Evolutionary conservation across 805 yeast genomes (phyloP).

Genomic region (Scheffersomyces spartinae): DNA sequence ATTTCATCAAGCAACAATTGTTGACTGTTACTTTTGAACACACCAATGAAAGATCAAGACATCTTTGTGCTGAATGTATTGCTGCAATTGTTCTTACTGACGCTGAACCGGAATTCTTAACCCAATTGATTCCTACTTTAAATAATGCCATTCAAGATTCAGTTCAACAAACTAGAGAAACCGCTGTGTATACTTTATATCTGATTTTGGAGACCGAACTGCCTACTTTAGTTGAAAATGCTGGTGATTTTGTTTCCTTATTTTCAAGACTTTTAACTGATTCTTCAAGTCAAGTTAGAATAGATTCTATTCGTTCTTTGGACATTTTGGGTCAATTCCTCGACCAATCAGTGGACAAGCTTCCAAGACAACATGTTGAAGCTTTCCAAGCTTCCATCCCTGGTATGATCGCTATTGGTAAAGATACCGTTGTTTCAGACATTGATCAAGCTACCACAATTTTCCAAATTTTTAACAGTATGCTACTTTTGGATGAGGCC

Average conservation of each 20-base stretch:
- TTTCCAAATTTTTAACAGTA: conserved; percentile 76
- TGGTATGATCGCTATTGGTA: conserved; percentile 68
- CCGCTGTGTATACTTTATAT: conserved; percentile 69
- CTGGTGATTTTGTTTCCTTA: conserved; percentile 58
- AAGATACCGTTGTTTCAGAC: conserved; percentile 55
- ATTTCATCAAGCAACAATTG: conserved; percentile 53
- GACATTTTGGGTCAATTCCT: conserved; percentile 57
- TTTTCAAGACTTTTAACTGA: conserved; percentile 57
- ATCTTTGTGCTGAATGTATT: conserved; percentile 80
- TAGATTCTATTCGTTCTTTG: conserved; percentile 72
- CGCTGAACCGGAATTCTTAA: conserved; percentile 52
- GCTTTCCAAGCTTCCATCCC: conserved; percentile 63
- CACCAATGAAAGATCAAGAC: conserved; percentile 58
- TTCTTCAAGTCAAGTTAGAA: conserved; percentile 60
- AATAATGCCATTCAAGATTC: conserved; percentile 35
- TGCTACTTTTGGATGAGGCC: conserved; percentile 65
- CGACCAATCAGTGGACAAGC: conserved; percentile 45
- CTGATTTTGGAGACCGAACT: conserved; percentile 67
- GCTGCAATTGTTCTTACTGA: conserved; percentile 63
- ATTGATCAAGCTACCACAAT: conserved; percentile 69
- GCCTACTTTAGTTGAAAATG: conserved; percentile 43
- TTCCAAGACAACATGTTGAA: conserved; percentile 22
- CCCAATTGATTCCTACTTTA: conserved; percentile 54
- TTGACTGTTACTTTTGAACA: conserved; percentile 56
- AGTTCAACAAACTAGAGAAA: conserved; percentile 55